Conservation (phyloP, 768 basidiomycete genomes). For the Lentinula boryana region DNA sequence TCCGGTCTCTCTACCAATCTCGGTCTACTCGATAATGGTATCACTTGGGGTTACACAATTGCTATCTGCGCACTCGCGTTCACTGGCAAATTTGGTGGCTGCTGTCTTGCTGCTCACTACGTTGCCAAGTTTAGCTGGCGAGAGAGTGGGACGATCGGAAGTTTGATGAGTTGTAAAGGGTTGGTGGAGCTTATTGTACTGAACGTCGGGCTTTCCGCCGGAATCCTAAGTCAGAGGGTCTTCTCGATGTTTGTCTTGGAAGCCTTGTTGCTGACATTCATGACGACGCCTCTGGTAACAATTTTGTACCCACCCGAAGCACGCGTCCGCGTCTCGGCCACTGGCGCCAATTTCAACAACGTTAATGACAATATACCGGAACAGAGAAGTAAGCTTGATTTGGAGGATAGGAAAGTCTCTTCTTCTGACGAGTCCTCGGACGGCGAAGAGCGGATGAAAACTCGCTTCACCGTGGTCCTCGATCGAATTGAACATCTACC, state of each 20-base stretch:
- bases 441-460: conserved; percentile 12
- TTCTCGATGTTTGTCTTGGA: conserved; percentile 96
- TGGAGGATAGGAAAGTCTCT: neutral
- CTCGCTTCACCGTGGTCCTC: conserved; percentile 77
- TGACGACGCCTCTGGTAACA: conserved; percentile 75
- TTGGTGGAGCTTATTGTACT: conserved; percentile 93
- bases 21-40: conserved; percentile 69
- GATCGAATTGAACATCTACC: conserved; percentile 89
- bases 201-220: conserved; percentile 83
- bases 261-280: conserved; percentile 75
- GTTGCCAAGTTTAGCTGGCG: conserved; percentile 73
- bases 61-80: conserved; percentile 79
- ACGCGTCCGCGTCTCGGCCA: conserved; percentile 42
- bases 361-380: conserved; percentile 27
- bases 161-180: conserved; percentile 94
- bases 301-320: conserved; percentile 60
- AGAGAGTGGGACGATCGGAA: conserved; percentile 80
- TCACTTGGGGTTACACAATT: conserved; percentile 86
- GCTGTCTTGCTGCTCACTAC: conserved; percentile 59
- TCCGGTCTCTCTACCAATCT: conserved; percentile 90
- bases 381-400: neutral
- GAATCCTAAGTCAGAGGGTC: conserved; percentile 69
- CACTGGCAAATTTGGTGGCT: conserved; percentile 84
- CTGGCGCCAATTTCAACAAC: conserved; percentile 41
- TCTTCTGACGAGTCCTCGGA: neutral